Percentiles rank a stretch among this genome's conserved stretches.
Conservation (phyloP, 73 alveolate genomes). For the Effrenium voratum region DNA sequence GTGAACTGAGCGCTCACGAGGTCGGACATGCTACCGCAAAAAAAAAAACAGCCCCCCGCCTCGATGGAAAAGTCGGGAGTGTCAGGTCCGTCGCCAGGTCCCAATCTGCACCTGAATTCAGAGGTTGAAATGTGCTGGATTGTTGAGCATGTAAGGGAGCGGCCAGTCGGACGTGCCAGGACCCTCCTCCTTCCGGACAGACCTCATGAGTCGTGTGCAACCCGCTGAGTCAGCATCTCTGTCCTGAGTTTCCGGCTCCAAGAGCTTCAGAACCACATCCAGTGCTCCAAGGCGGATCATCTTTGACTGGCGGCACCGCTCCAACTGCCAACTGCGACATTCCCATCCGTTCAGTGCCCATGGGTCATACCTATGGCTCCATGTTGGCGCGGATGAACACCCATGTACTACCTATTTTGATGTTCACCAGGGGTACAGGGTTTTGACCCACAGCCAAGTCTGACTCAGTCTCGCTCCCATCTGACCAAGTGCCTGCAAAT, state of each 20-base stretch:
- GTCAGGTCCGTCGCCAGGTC: constrained; percentile 90
- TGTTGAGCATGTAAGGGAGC: background rate
- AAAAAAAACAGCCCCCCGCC: background rate
- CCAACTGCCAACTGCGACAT: too few species aligned
- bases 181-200: constrained; percentile 7
- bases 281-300: constrained; percentile 76
- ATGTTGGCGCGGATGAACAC: too few species aligned
- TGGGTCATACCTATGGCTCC: too few species aligned
- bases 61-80: constrained; percentile 90
- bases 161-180: background rate
- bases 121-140: background rate
- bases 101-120: constrained; percentile 88
- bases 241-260: constrained; percentile 4
- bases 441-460: background rate
- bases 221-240: too few species aligned
- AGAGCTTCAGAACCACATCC: constrained; percentile 78
- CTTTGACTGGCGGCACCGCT: constrained; percentile 50
- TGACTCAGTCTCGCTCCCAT: background rate
- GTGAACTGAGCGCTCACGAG: constrained; percentile 21
- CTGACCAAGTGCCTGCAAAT: background rate
- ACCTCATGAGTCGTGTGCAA: too few species aligned
- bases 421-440: too few species aligned
- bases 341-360: too few species aligned
- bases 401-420: background rate
- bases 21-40: background rate